Evolutionary conservation across 2,329 filamentous ascomycete genomes (phyloP), one percentile per base, ranked within the genome.

Genomic region (Trichothecium sympodiale): DNA sequence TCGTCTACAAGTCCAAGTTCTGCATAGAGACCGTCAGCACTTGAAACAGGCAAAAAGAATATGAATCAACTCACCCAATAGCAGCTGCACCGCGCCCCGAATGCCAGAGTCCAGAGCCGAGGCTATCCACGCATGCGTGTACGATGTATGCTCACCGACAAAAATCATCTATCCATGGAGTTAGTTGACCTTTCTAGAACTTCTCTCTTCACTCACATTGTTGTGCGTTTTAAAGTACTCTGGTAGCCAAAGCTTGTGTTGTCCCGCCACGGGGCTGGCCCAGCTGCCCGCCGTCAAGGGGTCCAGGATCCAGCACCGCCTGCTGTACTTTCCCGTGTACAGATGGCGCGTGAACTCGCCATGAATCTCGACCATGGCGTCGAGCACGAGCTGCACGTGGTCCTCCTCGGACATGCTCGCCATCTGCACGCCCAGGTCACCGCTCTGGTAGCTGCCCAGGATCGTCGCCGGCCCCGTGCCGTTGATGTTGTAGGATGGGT

Each of bases 81-180:
- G 54, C 41, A 83, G 44, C 54, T 84, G 77, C 4, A 75, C 65
- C 0, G 74, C 73, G 0, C 79, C 76, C 2, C 80, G 62, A 2
- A 83, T 71, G 0, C 75, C 78, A 9, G 72, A 79, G 49, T 84
- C 79, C 4, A 84, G 57, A 1, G 80, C 79, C 3, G 69, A 74
- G 23, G 71, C 69, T 34, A 82, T 79, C 78, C 77, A 83, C 1
- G 77, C 78, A 48, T 84, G 80, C 0, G 80, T 85, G 49, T 78
- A 82, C 6, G 69, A 73, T 0, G 79, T 83, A 49, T 83, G 78
- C 52, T 84, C 80, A 3, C 74, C 74, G 5, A 80, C 61, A 40
- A 83, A 82, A 25, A 83, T 73, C n/a, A 78, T 76, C 57, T 69
- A 36, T 34, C 13, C 13, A 6, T 31, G n/a, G 23, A 17, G 31